Percentiles rank a stretch among this genome's conserved stretches.
Evolutionary conservation across 495 filamentous ascomycete species (phyloP).

Genomic region (Aspergillus nanangensis): DNA sequence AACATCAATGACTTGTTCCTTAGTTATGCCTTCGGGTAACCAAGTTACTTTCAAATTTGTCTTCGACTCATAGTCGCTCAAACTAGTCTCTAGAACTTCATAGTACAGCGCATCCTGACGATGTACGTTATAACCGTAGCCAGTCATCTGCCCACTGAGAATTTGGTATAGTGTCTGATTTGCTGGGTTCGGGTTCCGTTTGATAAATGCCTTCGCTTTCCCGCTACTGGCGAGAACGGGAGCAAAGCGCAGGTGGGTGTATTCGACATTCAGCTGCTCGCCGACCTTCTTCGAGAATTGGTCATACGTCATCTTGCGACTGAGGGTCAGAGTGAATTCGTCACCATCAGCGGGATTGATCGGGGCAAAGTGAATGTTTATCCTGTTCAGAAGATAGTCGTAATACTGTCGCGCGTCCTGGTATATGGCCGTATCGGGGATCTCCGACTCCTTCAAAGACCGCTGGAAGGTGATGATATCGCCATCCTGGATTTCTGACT

Average conservation of each 20-base stretch:
- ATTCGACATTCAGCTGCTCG: conserved; percentile 69
- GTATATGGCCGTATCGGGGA: conserved; percentile 41
- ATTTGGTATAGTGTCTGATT: conserved; percentile 65
- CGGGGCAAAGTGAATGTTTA: conserved; percentile 53
- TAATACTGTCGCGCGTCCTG: conserved; percentile 80
- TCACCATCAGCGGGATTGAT: conserved; percentile 38
- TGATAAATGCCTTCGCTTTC: conserved; percentile 70
- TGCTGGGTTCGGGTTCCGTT: conserved; percentile 59
- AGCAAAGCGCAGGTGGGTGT: conserved; percentile 85
- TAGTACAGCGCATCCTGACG: conserved; percentile 76
- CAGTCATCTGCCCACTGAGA: conserved; percentile 60
- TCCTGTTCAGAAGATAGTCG: conserved; percentile 84
- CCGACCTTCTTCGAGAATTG: conserved; percentile 82
- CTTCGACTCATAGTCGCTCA: conserved; percentile 89
- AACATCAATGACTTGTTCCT: conserved; percentile 77
- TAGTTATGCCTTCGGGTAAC: conserved; percentile 84
- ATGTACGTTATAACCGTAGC: conserved; percentile 62
- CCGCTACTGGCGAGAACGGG: conserved; percentile 71
- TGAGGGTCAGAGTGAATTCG: conserved; percentile 69
- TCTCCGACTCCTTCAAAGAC: conserved; percentile 56
- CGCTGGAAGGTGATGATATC: conserved; percentile 95
- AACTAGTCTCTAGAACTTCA: conserved; percentile 87
- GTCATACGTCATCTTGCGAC: conserved; percentile 86
- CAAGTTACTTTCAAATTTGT: conserved; percentile 76
- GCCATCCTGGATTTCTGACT: conserved; percentile 93